Percentiles rank a stretch among this genome's conserved stretches.
These are phyloP conservation scores for Aurantiochytrium sp. DNA, from an alignment of 108 stramenopile genomes.

Conservation along the genomic window DNA sequence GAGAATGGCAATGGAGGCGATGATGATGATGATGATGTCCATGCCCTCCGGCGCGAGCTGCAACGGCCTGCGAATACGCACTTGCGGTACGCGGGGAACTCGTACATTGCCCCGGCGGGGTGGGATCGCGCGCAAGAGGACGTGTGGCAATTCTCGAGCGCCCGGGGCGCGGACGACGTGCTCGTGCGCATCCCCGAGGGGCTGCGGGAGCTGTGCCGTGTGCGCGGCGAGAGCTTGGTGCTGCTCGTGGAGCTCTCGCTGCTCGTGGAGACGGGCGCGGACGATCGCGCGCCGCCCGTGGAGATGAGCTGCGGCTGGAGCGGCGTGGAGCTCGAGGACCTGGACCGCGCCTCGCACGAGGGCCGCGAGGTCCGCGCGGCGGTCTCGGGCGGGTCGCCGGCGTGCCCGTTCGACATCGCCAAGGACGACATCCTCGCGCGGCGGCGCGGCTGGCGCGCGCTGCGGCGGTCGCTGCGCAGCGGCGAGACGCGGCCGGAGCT, in stretches of 20 bases:
- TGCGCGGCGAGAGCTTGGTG: background rate
- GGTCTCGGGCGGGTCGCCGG: background rate
- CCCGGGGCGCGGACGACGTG: background rate
- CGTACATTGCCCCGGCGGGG: background rate
- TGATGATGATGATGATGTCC: background rate
- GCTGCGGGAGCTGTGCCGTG: background rate
- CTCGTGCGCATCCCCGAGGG: background rate
- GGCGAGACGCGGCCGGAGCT: background rate
- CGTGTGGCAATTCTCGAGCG: background rate
- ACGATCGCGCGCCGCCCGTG: background rate
- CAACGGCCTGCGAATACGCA: background rate
- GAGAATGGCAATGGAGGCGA: background rate
- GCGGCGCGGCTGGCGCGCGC: background rate
- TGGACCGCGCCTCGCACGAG: background rate
- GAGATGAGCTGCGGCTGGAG: slow-evolving; percentile 7
- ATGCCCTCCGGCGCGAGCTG: background rate
- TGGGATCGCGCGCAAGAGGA: background rate
- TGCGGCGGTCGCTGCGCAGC: background rate
- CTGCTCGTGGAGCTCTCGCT: background rate
- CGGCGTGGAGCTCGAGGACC: background rate
- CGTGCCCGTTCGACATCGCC: background rate
- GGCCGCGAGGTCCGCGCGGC: background rate
- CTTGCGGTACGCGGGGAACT: background rate
- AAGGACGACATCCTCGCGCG: background rate
- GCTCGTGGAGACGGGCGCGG: background rate